A percentile compares a stretch with the other conserved stretches of the same genome.
Conservation (phyloP, 1,284 basidiomycete genomes). For the Xerocomus nothofagi region DNA sequence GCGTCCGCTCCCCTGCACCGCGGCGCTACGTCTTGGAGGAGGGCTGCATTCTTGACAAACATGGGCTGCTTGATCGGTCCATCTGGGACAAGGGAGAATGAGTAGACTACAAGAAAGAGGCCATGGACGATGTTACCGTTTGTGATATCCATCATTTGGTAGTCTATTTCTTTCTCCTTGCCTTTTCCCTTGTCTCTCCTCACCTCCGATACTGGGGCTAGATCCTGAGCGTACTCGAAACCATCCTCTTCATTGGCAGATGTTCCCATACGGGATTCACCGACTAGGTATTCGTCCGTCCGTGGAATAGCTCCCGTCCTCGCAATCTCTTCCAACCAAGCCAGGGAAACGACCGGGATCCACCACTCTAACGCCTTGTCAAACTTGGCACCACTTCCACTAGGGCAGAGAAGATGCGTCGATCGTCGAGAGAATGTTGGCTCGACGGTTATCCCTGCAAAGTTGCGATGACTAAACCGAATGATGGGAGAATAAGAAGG, state of each 20-base stretch:
- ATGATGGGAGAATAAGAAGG: slow-evolving; percentile 1
- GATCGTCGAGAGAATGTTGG: slow-evolving; percentile 59
- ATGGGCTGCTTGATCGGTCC: slow-evolving; percentile 9
- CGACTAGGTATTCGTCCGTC: slow-evolving; percentile 20
- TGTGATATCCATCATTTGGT: slow-evolving; percentile 38
- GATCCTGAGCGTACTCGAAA: neutral
- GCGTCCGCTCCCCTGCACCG: neutral
- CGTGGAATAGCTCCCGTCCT: slow-evolving; percentile 45
- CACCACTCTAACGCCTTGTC: slow-evolving; percentile 74
- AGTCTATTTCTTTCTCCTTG: slow-evolving; percentile 29
- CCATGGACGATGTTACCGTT: slow-evolving; percentile 25
- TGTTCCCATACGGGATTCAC: slow-evolving; percentile 2
- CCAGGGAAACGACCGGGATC: slow-evolving; percentile 58
- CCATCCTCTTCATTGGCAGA: neutral
- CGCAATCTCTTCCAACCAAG: slow-evolving; percentile 61
- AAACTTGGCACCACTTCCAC: slow-evolving; percentile 64
- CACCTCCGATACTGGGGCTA: neutral
- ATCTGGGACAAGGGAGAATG: neutral
- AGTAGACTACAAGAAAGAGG: neutral
- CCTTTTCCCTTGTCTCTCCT: slow-evolving; percentile 28
- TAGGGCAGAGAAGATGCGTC: slow-evolving; percentile 75
- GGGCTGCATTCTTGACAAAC: slow-evolving; percentile 22
- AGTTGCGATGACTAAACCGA: neutral
- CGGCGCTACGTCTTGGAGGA: slow-evolving; percentile 19
- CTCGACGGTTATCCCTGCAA: slow-evolving; percentile 54